phyloP scores from a whole-genome alignment of 1,284 basidiomycete genomes.

The Tylopilus sp. region DNA sequence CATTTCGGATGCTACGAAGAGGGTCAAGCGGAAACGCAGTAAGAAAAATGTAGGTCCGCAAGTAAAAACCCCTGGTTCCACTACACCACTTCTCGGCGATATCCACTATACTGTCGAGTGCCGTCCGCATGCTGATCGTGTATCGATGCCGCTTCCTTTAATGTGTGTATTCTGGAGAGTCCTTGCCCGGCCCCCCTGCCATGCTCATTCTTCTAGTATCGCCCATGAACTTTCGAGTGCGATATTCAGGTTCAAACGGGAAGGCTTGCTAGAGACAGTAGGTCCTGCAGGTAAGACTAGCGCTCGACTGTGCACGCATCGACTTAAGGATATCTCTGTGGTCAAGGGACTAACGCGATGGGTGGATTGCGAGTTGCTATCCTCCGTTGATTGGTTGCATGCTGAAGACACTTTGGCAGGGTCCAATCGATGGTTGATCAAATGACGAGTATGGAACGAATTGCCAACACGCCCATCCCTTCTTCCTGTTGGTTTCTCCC shows the following conservation, averaged over 20 bases:
- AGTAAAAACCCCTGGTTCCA: slow-evolving; percentile 29
- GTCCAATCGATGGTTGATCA: slow-evolving; percentile 78
- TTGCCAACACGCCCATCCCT: slow-evolving; percentile 80
- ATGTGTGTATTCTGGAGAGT: slow-evolving; percentile 44
- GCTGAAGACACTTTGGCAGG: slow-evolving; percentile 36
- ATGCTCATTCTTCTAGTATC: slow-evolving; percentile 43
- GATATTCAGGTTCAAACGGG: slow-evolving; percentile 69
- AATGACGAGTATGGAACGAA: slow-evolving; percentile 78
- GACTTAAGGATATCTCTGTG: background rate
- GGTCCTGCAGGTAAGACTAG: slow-evolving; percentile 66
- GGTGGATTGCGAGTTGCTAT: slow-evolving; percentile 47
- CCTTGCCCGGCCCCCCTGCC: background rate
- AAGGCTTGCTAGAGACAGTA: slow-evolving; percentile 76
- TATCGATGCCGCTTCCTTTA: slow-evolving; percentile 68
- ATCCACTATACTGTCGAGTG: slow-evolving; percentile 60
- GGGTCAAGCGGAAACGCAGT: slow-evolving; percentile 61
- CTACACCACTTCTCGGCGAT: slow-evolving; percentile 56
- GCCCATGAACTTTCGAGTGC: slow-evolving; percentile 70
- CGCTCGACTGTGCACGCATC: background rate
- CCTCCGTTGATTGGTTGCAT: background rate
- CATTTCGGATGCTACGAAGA: slow-evolving; percentile 55
- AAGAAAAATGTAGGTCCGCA: slow-evolving; percentile 40
- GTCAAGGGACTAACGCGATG: slow-evolving; percentile 69
- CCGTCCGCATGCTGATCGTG: slow-evolving; percentile 47
- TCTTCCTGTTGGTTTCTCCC: slow-evolving; percentile 51